These are phyloP conservation scores for Diospyros kaki DNA, from an alignment of 148 eudicot species.

Conservation along the genomic window DNA sequence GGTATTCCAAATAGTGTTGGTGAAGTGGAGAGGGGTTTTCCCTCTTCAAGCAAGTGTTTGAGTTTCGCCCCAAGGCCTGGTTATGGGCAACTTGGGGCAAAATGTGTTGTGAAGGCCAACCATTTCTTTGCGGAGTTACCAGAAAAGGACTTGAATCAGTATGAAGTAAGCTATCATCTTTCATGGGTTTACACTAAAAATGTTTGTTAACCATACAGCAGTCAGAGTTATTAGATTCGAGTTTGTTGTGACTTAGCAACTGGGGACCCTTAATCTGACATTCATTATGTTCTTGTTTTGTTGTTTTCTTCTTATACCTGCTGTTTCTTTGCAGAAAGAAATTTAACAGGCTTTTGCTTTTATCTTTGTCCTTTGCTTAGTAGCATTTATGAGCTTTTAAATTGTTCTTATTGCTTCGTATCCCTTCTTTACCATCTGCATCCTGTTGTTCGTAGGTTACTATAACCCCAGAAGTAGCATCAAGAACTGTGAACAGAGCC, in stretches of 20 bases:
- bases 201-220: slow-evolving; percentile 4
- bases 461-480: slow-evolving; percentile 63
- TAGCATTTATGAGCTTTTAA: slow-evolving; percentile 26
- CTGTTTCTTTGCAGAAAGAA: slow-evolving; percentile 18
- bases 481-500: slow-evolving; percentile 54
- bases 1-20: slow-evolving; percentile 13
- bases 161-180: slow-evolving; percentile 49
- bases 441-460: slow-evolving; percentile 40
- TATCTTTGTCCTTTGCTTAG: slow-evolving; percentile 25
- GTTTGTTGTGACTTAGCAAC: slow-evolving; percentile 4
- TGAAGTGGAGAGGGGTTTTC: slow-evolving; percentile 36
- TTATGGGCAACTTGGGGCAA: slow-evolving; percentile 59
- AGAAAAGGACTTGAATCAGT: slow-evolving; percentile 61
- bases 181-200: slow-evolving; percentile 7
- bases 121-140: slow-evolving; percentile 70
- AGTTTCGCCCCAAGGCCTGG: slow-evolving; percentile 62
- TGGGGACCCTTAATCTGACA: slow-evolving; percentile 35
- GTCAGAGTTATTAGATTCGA: neutral
- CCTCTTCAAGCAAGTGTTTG: slow-evolving; percentile 48
- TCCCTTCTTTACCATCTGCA: neutral
- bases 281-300: slow-evolving; percentile 11
- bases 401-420: slow-evolving; percentile 32
- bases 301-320: slow-evolving; percentile 14
- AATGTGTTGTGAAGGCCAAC: slow-evolving; percentile 75
- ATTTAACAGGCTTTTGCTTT: slow-evolving; percentile 21